phyloP scores from a whole-genome alignment of 2,329 filamentous ascomycete genomes.

The Exophiala sideris region DNA sequence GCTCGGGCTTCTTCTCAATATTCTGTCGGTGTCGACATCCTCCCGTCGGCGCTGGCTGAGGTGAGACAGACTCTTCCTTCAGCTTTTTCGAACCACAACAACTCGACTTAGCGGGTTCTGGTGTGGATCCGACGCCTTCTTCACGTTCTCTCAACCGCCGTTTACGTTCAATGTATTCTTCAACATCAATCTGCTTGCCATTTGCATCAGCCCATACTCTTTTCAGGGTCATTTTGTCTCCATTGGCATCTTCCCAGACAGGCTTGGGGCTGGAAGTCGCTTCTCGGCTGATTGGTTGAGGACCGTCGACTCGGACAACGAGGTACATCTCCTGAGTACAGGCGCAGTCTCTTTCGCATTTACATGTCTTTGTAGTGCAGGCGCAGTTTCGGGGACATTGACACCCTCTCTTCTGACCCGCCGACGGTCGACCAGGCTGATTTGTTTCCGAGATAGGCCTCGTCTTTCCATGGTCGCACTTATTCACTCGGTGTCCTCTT shows the following conservation, averaged over 20 bases:
- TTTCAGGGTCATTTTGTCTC: slow-evolving; percentile 24
- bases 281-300: slow-evolving; percentile 14
- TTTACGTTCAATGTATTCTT: slow-evolving; percentile 22
- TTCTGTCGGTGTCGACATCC: slow-evolving; percentile 27
- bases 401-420: slow-evolving; percentile 26
- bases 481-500: slow-evolving; percentile 27
- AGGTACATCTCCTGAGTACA: slow-evolving; percentile 27
- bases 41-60: neutral
- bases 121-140: slow-evolving; percentile 9
- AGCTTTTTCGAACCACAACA: slow-evolving; percentile 19
- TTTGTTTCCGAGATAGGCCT: slow-evolving; percentile 26
- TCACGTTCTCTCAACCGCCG: slow-evolving; percentile 21
- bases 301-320: slow-evolving; percentile 20
- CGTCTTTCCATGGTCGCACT: slow-evolving; percentile 27
- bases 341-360: slow-evolving; percentile 24
- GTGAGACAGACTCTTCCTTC: slow-evolving; percentile 13
- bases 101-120: slow-evolving; percentile 6
- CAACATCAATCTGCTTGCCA: slow-evolving; percentile 21
- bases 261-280: slow-evolving; percentile 23
- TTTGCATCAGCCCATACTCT: slow-evolving; percentile 26
- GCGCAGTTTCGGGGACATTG: slow-evolving; percentile 26
- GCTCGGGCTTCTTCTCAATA: slow-evolving; percentile 11
- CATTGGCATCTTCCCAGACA: slow-evolving; percentile 25
- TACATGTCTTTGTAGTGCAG: slow-evolving; percentile 27
- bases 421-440: slow-evolving; percentile 26